Percentiles rank a stretch among this genome's conserved stretches.
These are phyloP conservation scores for Acrodontium crateriforme DNA, from an alignment of 2,329 filamentous ascomycete species.

Conservation along the genomic window DNA sequence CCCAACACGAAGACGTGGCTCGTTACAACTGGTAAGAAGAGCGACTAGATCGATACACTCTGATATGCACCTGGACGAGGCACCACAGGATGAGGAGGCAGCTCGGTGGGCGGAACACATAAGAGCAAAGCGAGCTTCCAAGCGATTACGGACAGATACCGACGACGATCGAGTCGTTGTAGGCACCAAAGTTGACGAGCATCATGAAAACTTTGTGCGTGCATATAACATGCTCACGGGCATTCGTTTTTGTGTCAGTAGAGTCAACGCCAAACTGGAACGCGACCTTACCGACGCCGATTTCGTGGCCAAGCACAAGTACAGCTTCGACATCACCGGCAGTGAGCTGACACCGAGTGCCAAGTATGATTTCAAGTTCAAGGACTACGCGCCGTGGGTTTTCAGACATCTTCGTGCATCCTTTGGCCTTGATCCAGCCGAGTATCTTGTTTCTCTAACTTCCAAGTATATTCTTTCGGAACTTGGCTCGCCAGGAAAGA, in stretches of 20 bases:
- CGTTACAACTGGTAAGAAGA: slow-evolving; percentile 67
- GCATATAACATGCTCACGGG: slow-evolving; percentile 99
- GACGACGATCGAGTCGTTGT: slow-evolving; percentile 87
- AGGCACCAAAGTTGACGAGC: slow-evolving; percentile 94
- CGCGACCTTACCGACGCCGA: slow-evolving; percentile 79
- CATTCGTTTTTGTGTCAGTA: slow-evolving; percentile 89
- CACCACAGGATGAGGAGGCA: slow-evolving; percentile 78
- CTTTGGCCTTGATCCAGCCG: slow-evolving; percentile 87
- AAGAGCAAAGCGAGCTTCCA: slow-evolving; percentile 79
- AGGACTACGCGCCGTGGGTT: slow-evolving; percentile 99
- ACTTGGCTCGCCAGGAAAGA: slow-evolving; percentile 91
- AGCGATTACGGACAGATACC: slow-evolving; percentile 69
- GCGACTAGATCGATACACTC: slow-evolving; percentile 76
- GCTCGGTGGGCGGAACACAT: slow-evolving; percentile 86
- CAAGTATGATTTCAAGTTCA: slow-evolving; percentile 99
- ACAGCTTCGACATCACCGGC: slow-evolving; percentile 95
- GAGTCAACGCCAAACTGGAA: slow-evolving; percentile 94
- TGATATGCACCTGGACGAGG: slow-evolving; percentile 69
- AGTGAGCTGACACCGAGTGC: slow-evolving; percentile 95
- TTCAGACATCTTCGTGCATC: slow-evolving; percentile 80
- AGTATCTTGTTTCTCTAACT: slow-evolving; percentile 95
- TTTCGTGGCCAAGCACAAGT: slow-evolving; percentile 91
- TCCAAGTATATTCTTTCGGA: slow-evolving; percentile 98
- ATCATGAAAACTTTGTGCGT: slow-evolving; percentile 57
- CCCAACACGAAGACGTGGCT: slow-evolving; percentile 55